phyloP scores from a whole-genome alignment of 1,284 basidiomycete species.

The Rhizoctonia solani region DNA sequence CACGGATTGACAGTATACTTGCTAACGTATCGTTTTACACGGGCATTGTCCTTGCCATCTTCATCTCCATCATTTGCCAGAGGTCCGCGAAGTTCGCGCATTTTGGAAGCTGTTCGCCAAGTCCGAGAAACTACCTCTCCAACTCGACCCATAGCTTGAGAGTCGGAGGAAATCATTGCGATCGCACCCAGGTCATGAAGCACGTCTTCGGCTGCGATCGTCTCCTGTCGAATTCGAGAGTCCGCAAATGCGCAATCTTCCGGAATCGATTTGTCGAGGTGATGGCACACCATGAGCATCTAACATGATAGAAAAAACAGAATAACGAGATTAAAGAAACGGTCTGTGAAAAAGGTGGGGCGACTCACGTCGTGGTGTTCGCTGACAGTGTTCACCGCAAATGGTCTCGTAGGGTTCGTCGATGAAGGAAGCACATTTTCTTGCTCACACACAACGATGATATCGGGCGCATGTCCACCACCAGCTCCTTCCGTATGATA shows the following conservation, averaged over 20 bases:
- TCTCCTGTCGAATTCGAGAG: conserved; percentile 95
- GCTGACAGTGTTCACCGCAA: conserved; percentile 89
- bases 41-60: conserved; percentile 78
- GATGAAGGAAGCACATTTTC: conserved; percentile 95
- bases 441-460: conserved; percentile 92
- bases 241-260: conserved; percentile 98
- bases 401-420: conserved; percentile 96
- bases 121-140: conserved; percentile 93
- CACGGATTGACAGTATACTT: conserved; percentile 99
- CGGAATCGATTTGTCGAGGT: conserved; percentile 83
- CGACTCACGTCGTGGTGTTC: conserved; percentile 90
- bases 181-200: conserved; percentile 95
- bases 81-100: conserved; percentile 81
- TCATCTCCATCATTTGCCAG: conserved; percentile 64
- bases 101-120: conserved; percentile 97
- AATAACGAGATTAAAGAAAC: background rate
- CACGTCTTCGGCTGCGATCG: conserved; percentile 96
- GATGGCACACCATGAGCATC: conserved; percentile 68
- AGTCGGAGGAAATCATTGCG: conserved; percentile 94
- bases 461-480: conserved; percentile 97
- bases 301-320: background rate
- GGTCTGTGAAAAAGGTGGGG: background rate
- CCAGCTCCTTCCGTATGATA: conserved; percentile 95
- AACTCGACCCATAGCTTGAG: conserved; percentile 97
- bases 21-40: conserved; percentile 95